These are phyloP conservation scores for Amanita jacksonii DNA, from an alignment of 768 basidiomycete species.

Conservation along the genomic window DNA sequence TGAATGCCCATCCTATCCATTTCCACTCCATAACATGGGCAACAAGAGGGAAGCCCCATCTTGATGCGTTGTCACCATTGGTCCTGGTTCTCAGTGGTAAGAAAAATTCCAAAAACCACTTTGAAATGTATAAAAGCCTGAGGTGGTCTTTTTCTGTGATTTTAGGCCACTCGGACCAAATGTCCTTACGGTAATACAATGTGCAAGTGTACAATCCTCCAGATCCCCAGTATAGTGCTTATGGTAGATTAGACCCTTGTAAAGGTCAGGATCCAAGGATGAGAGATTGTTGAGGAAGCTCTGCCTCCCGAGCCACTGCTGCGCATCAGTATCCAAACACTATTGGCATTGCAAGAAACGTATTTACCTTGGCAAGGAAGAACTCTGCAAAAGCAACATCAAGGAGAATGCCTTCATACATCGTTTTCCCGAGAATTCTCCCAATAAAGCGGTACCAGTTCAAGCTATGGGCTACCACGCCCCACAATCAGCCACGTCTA, in stretches of 20 bases:
- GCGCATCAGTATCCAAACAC: no score
- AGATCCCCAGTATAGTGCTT: no score
- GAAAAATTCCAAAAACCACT: conserved; percentile 93
- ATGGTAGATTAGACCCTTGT: no score
- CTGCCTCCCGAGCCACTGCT: no score
- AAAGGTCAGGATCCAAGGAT: no score
- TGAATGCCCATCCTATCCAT: conserved; percentile 90
- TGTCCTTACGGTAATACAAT: no score
- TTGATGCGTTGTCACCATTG: conserved; percentile 15
- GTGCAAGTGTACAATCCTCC: no score
- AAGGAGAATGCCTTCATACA: conserved; percentile 97
- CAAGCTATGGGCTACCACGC: conserved; percentile 59
- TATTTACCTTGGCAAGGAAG: no score
- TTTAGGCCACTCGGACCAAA: conserved; percentile 84
- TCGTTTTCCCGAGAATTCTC: conserved; percentile 86
- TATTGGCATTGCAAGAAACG: no score
- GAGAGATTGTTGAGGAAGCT: no score
- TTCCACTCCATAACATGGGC: conserved; percentile 79
- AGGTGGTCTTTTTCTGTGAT: conserved; percentile 94
- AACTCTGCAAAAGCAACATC: no score
- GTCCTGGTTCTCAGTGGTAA: conserved; percentile 37
- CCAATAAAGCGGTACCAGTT: conserved; percentile 94
- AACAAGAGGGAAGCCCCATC: conserved; percentile 65
- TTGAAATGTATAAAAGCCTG: conserved; percentile 75
- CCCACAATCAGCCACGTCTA: background rate